Evolutionary conservation across 768 basidiomycete genomes (phyloP).

Genomic region (Lentinula raphanica): DNA sequence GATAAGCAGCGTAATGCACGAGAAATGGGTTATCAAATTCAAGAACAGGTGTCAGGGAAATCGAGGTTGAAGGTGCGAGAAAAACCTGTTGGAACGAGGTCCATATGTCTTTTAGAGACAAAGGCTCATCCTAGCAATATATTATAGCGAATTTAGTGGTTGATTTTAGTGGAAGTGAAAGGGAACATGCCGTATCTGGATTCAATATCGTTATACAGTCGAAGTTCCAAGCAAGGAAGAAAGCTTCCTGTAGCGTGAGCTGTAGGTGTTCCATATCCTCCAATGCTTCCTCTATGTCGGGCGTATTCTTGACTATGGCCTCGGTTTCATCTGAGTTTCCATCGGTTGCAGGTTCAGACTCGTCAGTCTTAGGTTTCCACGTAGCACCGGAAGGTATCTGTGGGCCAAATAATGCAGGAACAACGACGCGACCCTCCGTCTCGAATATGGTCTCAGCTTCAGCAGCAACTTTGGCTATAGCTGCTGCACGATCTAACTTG

Average conservation of each 20-base stretch:
- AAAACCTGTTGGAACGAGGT: slow-evolving; percentile 54
- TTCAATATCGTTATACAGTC: slow-evolving; percentile 74
- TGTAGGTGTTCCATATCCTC: slow-evolving; percentile 88
- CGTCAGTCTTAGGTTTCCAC: slow-evolving; percentile 52
- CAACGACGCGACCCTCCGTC: slow-evolving; percentile 58
- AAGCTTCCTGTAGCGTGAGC: slow-evolving; percentile 83
- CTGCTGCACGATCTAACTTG: slow-evolving; percentile 86
- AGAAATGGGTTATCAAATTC: slow-evolving; percentile 91
- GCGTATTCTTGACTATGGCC: slow-evolving; percentile 18
- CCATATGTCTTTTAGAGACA: slow-evolving; percentile 61
- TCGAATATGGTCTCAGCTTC: slow-evolving; percentile 76
- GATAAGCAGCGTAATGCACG: slow-evolving; percentile 84
- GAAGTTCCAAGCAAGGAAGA: slow-evolving; percentile 80
- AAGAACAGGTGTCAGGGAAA: slow-evolving; percentile 25
- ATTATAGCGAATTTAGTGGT: too few relatives aligned
- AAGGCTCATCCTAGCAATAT: slow-evolving; percentile 42
- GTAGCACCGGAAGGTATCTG: slow-evolving; percentile 77
- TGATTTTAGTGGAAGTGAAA: slow-evolving; percentile 4
- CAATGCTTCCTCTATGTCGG: slow-evolving; percentile 46
- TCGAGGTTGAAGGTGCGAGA: slow-evolving; percentile 32
- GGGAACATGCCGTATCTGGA: slow-evolving; percentile 52
- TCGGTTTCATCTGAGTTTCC: slow-evolving; percentile 19
- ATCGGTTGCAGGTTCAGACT: not conserved
- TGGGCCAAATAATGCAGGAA: slow-evolving; percentile 53
- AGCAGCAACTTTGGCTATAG: slow-evolving; percentile 76